Evolutionary conservation across 768 basidiomycete species (phyloP).

Genomic region (Rhizopogon vulgaris): DNA sequence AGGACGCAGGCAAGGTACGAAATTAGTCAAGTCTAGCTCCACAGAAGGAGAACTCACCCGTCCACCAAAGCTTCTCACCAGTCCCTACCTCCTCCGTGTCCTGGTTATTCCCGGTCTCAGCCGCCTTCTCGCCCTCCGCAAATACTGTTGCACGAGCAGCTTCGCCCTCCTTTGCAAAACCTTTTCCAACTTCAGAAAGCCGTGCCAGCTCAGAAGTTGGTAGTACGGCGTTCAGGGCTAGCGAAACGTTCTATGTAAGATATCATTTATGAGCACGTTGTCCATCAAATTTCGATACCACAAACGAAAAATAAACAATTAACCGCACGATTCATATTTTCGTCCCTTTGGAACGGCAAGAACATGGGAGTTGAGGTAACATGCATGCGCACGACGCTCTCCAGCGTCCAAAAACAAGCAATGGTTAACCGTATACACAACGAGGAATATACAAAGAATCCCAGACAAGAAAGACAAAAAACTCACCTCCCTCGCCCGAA

Average conservation of each 20-base stretch:
- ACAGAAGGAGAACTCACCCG: not conserved
- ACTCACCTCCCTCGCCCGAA: not conserved
- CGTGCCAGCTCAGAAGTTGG: constrained; percentile 10
- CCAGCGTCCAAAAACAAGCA: too few species aligned
- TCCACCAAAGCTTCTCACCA: not conserved
- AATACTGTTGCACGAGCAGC: not conserved
- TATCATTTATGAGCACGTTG: not conserved
- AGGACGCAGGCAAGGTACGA: not conserved
- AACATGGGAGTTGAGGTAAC: too few species aligned
- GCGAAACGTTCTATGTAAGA: constrained; percentile 15
- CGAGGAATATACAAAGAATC: too few species aligned
- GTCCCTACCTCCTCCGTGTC: not conserved
- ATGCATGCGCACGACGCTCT: not conserved
- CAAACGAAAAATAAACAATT: too few species aligned
- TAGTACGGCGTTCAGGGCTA: constrained; percentile 23
- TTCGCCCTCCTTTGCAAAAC: constrained; percentile 11
- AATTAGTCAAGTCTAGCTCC: not conserved
- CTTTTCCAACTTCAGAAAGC: constrained; percentile 20
- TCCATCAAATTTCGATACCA: not conserved
- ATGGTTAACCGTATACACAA: too few species aligned
- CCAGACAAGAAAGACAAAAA: not conserved
- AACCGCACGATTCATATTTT: not conserved
- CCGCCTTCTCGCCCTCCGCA: not conserved
- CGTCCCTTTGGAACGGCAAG: not conserved
- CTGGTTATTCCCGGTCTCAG: too few species aligned